Evolutionary conservation across 805 yeast genomes (phyloP).

Genomic region (Sugiyamaella floridensis): DNA sequence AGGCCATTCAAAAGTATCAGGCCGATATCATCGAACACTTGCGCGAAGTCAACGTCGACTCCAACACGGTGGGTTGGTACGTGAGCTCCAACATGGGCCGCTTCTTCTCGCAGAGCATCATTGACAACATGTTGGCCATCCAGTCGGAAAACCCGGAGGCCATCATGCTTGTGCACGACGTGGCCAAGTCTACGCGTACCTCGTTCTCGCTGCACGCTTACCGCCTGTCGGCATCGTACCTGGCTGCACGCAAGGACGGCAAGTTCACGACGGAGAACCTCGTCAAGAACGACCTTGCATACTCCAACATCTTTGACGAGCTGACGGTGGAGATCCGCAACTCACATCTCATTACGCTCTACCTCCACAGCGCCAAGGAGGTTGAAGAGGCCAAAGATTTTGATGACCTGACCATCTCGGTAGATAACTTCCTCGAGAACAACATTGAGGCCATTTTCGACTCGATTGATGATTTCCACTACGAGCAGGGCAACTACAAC

Average conservation of each 20-base stretch:
- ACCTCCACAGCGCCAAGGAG: constrained; percentile 21
- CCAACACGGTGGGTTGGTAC: constrained; percentile 77
- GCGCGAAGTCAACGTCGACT: constrained; percentile 55
- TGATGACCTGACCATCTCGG: constrained; percentile 36
- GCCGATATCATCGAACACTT: constrained; percentile 58
- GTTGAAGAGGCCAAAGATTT: constrained; percentile 22
- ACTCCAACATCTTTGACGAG: constrained; percentile 64
- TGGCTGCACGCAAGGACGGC: constrained; percentile 43
- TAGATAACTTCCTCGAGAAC: constrained; percentile 36
- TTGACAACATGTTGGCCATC: constrained; percentile 62
- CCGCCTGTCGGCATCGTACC: constrained; percentile 57
- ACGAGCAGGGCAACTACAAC: constrained; percentile 73
- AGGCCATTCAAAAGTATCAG: constrained; percentile 61
- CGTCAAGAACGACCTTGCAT: constrained; percentile 52
- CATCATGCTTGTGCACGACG: constrained; percentile 58
- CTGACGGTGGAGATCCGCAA: constrained; percentile 59
- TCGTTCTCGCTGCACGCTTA: constrained; percentile 58
- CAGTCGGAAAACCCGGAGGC: constrained; percentile 50
- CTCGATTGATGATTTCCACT: constrained; percentile 67
- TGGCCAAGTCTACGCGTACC: constrained; percentile 55
- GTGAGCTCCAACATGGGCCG: constrained; percentile 63
- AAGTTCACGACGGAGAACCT: constrained; percentile 63
- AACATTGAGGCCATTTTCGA: constrained; percentile 58
- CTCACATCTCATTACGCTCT: constrained; percentile 57
- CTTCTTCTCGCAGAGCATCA: constrained; percentile 51